These are phyloP conservation scores for Russula sp. DNA, from an alignment of 768 basidiomycete species.

Conservation along the genomic window DNA sequence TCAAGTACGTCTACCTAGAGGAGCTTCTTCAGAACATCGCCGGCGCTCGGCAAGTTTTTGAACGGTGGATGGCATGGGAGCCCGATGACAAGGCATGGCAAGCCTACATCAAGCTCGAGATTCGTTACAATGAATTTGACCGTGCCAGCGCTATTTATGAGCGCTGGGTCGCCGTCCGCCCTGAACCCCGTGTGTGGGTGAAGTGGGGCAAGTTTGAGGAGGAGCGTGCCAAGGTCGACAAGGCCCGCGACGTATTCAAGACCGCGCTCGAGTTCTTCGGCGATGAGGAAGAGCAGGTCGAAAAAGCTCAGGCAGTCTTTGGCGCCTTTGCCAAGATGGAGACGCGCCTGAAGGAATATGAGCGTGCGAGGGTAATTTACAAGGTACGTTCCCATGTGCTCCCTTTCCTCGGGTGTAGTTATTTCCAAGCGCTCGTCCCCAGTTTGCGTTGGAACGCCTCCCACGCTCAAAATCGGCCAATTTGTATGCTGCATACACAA, in stretches of 20 bases:
- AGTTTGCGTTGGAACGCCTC: conserved; percentile 94
- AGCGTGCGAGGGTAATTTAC: conserved; percentile 94
- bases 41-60: conserved; percentile 95
- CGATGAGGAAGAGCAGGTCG: conserved; percentile 56
- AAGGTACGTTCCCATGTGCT: conserved; percentile 53
- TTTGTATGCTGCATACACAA: conserved; percentile 90
- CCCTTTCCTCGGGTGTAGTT: not conserved
- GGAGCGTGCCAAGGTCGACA: conserved; percentile 53
- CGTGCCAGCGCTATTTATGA: conserved; percentile 92
- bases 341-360: conserved; percentile 90
- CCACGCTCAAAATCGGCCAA: conserved; percentile 86
- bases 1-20: conserved; percentile 98
- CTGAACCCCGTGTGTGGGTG: conserved; percentile 59
- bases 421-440: not conserved
- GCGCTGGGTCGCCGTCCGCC: conserved; percentile 73
- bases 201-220: conserved; percentile 64
- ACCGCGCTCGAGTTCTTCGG: conserved; percentile 61
- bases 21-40: conserved; percentile 94
- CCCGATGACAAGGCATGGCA: conserved; percentile 99
- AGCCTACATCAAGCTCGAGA: conserved; percentile 98
- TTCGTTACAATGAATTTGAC: conserved; percentile 86
- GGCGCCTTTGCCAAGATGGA: conserved; percentile 97
- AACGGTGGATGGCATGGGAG: conserved; percentile 99
- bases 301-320: conserved; percentile 88
- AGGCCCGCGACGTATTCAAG: conserved; percentile 62